Conservation (phyloP, 2,329 filamentous ascomycete genomes). For the Fusarium humuli region DNA sequence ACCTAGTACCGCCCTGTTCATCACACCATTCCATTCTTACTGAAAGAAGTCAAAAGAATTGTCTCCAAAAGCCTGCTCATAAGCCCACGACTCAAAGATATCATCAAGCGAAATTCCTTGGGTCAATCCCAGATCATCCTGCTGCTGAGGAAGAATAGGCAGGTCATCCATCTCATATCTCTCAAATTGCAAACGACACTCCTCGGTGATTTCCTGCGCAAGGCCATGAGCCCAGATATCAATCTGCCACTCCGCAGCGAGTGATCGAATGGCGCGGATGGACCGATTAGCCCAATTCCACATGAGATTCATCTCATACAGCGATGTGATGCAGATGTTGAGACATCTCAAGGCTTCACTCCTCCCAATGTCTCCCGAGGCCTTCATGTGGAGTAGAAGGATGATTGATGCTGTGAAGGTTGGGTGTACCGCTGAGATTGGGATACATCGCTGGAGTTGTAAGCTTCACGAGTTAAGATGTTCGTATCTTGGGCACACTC, state of each 20-base stretch:
- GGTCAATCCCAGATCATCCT: background rate
- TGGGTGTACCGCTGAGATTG: slow-evolving; percentile 33
- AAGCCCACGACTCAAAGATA: slow-evolving; percentile 33
- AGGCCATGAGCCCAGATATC: slow-evolving; percentile 25
- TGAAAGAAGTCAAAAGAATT: slow-evolving; percentile 27
- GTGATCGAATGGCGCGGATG: slow-evolving; percentile 25
- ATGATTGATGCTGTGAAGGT: slow-evolving; percentile 36
- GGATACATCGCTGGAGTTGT: slow-evolving; percentile 13
- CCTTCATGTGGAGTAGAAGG: slow-evolving; percentile 28
- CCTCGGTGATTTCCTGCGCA: slow-evolving; percentile 22
- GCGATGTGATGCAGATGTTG: slow-evolving; percentile 21
- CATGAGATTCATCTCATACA: slow-evolving; percentile 35
- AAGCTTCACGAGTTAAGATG: background rate
- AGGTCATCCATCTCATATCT: slow-evolving; percentile 25
- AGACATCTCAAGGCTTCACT: slow-evolving; percentile 29
- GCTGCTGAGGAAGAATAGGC: background rate
- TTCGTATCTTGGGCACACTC: background rate
- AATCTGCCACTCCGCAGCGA: slow-evolving; percentile 30
- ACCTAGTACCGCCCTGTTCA: no score
- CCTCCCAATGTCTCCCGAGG: background rate
- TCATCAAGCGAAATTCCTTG: slow-evolving; percentile 26
- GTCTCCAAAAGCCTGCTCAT: slow-evolving; percentile 27
- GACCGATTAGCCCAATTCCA: slow-evolving; percentile 38
- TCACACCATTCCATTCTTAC: background rate
- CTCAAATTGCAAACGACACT: slow-evolving; percentile 25